Conservation (phyloP, 169 alveolate species). For the Plasmodium blacklocki region DNA sequence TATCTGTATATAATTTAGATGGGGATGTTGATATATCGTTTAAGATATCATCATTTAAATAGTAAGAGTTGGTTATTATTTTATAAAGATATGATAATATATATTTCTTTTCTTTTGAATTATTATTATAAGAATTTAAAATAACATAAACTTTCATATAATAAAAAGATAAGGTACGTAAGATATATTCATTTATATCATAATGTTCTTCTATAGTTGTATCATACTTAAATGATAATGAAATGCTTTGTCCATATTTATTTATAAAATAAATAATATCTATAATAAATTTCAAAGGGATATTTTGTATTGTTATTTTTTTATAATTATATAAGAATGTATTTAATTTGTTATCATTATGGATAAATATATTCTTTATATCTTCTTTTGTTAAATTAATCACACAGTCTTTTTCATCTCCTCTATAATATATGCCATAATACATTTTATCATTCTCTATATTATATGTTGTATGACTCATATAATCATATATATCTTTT, state of each 20-base stretch:
- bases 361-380: not conserved
- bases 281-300: not conserved
- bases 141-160: not conserved
- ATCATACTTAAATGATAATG: not conserved
- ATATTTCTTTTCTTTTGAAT: not conserved
- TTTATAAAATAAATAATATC: constrained; percentile 17
- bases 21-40: not conserved
- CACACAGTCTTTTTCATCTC: not conserved
- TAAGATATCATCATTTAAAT: no score
- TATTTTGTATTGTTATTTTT: constrained; percentile 4
- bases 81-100: not conserved
- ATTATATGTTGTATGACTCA: no score
- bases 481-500: no score
- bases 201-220: no score
- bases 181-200: not conserved
- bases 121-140: not conserved
- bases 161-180: not conserved
- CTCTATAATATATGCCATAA: no score
- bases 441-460: no score
- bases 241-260: not conserved
- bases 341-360: constrained; percentile 10
- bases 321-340: constrained; percentile 28
- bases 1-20: no score
- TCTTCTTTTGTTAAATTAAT: not conserved
- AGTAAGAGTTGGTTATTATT: not conserved